phyloP scores from a whole-genome alignment of 1,284 basidiomycete species.

The Heimioporus punctisporus region DNA sequence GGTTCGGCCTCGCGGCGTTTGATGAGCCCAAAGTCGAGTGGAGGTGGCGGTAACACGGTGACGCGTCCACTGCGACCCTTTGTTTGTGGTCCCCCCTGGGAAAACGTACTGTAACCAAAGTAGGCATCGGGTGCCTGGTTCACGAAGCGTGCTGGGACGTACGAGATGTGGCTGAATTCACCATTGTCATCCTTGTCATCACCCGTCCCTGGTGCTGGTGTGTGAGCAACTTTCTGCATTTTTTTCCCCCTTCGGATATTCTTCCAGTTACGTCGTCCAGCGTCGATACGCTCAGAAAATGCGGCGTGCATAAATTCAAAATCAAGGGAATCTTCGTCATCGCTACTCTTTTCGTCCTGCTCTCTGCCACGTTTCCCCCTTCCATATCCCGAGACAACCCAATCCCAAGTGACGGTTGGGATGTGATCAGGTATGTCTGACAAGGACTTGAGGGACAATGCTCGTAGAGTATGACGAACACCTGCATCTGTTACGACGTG shows the following conservation, averaged over 20 bases:
- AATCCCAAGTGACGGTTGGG: constrained; percentile 63
- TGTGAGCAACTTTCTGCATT: background rate
- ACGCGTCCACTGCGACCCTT: constrained; percentile 4
- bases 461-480: constrained; percentile 37
- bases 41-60: constrained; percentile 27
- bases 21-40: constrained; percentile 21
- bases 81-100: constrained; percentile 18
- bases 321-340: constrained; percentile 24
- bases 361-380: constrained; percentile 4
- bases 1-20: constrained; percentile 1
- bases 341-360: background rate
- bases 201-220: background rate
- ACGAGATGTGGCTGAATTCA: constrained; percentile 44
- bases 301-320: constrained; percentile 47
- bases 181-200: constrained; percentile 16
- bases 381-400: constrained; percentile 43
- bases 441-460: constrained; percentile 46
- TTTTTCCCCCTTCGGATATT: constrained; percentile 2
- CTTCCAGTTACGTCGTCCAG: constrained; percentile 32
- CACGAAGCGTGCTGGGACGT: constrained; percentile 15
- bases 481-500: constrained; percentile 61
- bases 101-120: constrained; percentile 34
- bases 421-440: constrained; percentile 61
- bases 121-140: background rate
- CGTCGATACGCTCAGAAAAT: constrained; percentile 49